These are phyloP conservation scores for Suillus spraguei DNA, from an alignment of 768 basidiomycete genomes.

Conservation along the genomic window DNA sequence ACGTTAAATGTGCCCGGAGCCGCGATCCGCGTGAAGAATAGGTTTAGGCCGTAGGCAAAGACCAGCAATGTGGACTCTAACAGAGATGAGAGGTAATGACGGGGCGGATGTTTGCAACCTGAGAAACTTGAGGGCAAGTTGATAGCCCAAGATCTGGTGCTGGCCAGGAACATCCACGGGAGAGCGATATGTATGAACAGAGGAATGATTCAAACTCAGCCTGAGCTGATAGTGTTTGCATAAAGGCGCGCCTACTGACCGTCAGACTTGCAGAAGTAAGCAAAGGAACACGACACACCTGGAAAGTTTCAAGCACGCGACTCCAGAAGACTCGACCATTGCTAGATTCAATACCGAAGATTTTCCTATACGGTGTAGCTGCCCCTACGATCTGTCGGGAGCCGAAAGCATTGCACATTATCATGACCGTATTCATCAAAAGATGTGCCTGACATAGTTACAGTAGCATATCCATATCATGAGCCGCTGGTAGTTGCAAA, in stretches of 20 bases:
- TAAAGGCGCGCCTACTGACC: conserved; percentile 59
- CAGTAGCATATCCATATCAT: no score
- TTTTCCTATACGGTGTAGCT: no score
- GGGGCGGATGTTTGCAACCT: conserved; percentile 70
- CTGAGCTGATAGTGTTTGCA: conserved; percentile 55
- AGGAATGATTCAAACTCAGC: conserved; percentile 47
- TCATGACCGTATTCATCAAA: no score
- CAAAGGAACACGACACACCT: conserved; percentile 45
- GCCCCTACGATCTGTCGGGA: no score
- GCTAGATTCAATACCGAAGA: conserved; percentile 82
- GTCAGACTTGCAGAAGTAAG: not conserved
- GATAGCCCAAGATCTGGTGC: conserved; percentile 59
- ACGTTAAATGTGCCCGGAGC: conserved; percentile 94
- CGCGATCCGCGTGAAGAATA: conserved; percentile 84
- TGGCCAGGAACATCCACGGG: conserved; percentile 42
- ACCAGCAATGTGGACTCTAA: conserved; percentile 93
- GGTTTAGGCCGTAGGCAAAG: conserved; percentile 84
- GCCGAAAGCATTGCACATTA: no score
- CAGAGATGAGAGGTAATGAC: conserved; percentile 78
- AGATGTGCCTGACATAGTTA: no score
- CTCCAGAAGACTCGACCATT: conserved; percentile 83
- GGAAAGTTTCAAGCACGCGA: conserved; percentile 70
- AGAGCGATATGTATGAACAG: conserved; percentile 60
- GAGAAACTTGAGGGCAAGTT: conserved; percentile 39
- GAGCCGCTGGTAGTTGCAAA: no score